Evolutionary conservation across 2,329 filamentous ascomycete genomes (phyloP).

Genomic region (Ascochyta rabiei): DNA sequence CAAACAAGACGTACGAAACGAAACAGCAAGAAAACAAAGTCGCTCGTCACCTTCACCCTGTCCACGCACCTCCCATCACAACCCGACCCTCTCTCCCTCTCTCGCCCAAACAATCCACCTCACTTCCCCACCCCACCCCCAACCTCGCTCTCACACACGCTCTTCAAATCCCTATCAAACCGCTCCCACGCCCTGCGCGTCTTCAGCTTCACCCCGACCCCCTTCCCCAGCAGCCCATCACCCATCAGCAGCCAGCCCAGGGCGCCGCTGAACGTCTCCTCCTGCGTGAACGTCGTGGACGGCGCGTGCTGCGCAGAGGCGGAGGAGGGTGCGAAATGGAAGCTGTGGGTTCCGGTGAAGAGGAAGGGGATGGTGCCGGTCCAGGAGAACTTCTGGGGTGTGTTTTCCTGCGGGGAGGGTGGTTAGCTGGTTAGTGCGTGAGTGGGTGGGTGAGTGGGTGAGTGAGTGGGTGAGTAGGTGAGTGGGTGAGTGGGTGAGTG

Average conservation of each 20-base stretch:
- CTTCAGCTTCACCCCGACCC: slow-evolving; percentile 18
- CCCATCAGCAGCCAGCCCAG: slow-evolving; percentile 15
- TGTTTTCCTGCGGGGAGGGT: slow-evolving; percentile 25
- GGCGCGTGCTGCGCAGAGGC: no score
- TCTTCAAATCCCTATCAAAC: slow-evolving; percentile 8
- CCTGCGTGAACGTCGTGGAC: slow-evolving; percentile 27
- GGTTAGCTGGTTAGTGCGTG: no score
- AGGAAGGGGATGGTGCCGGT: slow-evolving; percentile 18
- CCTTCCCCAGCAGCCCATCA: slow-evolving; percentile 2
- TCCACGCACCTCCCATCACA: no score
- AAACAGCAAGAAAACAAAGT: no score
- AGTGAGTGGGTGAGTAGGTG: no score
- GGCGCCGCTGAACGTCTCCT: slow-evolving; percentile 25
- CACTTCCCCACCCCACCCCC: no score
- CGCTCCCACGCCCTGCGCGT: slow-evolving; percentile 16
- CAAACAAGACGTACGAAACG: no score
- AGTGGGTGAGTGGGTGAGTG: no score
- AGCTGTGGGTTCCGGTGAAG: slow-evolving; percentile 27
- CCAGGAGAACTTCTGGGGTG: slow-evolving; percentile 18
- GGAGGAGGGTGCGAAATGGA: slow-evolving; percentile 22
- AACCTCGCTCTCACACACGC: neutral
- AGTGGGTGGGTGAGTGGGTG: neutral
- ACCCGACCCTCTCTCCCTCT: no score
- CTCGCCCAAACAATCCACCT: no score
- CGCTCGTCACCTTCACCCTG: no score